phyloP scores from a whole-genome alignment of 1,284 basidiomycete species.

The Austropuccinia psidii region DNA sequence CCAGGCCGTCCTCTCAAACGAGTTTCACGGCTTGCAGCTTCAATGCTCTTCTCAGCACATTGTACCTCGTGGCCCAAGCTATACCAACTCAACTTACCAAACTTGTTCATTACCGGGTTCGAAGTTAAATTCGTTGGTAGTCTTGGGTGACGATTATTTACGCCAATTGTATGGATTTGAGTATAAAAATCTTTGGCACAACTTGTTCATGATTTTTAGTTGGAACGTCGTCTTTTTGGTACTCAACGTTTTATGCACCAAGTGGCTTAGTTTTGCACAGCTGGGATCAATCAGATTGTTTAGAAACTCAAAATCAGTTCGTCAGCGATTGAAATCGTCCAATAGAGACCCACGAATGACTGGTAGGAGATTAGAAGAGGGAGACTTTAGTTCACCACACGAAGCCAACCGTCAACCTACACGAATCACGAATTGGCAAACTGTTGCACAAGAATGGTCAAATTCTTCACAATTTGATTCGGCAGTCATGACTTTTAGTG shows the following conservation, averaged over 20 bases:
- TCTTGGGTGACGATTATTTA: slow-evolving; percentile 33
- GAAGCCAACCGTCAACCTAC: neutral
- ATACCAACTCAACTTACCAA: slow-evolving; percentile 23
- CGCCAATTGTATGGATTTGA: slow-evolving; percentile 14
- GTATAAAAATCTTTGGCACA: slow-evolving; percentile 8
- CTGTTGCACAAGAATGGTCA: neutral
- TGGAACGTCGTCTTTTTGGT: neutral
- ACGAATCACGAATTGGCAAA: neutral
- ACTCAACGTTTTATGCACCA: neutral
- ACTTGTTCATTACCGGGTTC: slow-evolving; percentile 37
- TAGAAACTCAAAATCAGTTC: neutral
- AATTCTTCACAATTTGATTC: slow-evolving; percentile 18
- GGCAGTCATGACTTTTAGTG: slow-evolving; percentile 25
- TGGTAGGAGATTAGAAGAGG: neutral
- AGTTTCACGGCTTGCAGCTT: slow-evolving; percentile 39
- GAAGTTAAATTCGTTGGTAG: slow-evolving; percentile 6
- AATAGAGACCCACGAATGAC: neutral
- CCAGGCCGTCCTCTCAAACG: slow-evolving; percentile 29
- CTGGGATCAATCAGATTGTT: slow-evolving; percentile 23
- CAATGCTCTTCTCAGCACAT: slow-evolving; percentile 41
- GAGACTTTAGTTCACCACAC: slow-evolving; percentile 3
- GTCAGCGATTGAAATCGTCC: neutral
- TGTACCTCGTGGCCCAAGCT: slow-evolving; percentile 39
- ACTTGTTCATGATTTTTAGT: slow-evolving; percentile 7
- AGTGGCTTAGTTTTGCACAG: slow-evolving; percentile 19